Evolutionary conservation across 106 monocot species (phyloP), one percentile per base, ranked within the genome.

Genomic region (Vanilla planifolia): DNA sequence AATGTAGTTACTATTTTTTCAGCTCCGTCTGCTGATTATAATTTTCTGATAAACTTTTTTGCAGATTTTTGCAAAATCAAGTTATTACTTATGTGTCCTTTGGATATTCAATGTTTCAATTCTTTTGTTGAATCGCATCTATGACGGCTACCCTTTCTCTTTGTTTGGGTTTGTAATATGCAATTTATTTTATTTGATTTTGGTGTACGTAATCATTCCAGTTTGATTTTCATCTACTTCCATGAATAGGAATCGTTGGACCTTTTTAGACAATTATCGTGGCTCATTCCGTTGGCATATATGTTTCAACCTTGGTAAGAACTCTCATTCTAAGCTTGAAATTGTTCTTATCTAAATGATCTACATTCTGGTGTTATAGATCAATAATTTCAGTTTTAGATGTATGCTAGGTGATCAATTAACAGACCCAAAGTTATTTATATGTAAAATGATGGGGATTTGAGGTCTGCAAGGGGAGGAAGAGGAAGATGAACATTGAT

Each of bases 271-370:
- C 55, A 72, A 79, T 3, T 69, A 91, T 33, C 78, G 95, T 15
- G 95, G 95, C 29, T 79, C 84, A 55, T 96, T 96, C 72, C 80
- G 95, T 51, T 96, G 95, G 95, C 95, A 96, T 16, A 96, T 96
- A 72, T 96, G 95, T 79, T 96, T 90, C 67, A 96, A 96, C 65
- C 75, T 96, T 47, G 90, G 95, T 96, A 96, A 57, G n/a, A n/a
- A n/a, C n/a, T n/a, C n/a, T n/a, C n/a, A n/a, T n/a, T 36, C 21
- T 44, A 17, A 6, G 60, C 15, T 43, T 41, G 20, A 58, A n/a
- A 63, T 33, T 67, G 11, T 64, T 27, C 26, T 43, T 17, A n/a
- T n/a, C n/a, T n/a, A n/a, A n/a, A n/a, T n/a, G n/a, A n/a, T n/a
- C n/a, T n/a, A n/a, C n/a, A n/a, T n/a, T n/a, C n/a, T n/a, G n/a